phyloP scores from a whole-genome alignment of 2,329 filamentous ascomycete genomes.

The Calonectria hongkongensis region DNA sequence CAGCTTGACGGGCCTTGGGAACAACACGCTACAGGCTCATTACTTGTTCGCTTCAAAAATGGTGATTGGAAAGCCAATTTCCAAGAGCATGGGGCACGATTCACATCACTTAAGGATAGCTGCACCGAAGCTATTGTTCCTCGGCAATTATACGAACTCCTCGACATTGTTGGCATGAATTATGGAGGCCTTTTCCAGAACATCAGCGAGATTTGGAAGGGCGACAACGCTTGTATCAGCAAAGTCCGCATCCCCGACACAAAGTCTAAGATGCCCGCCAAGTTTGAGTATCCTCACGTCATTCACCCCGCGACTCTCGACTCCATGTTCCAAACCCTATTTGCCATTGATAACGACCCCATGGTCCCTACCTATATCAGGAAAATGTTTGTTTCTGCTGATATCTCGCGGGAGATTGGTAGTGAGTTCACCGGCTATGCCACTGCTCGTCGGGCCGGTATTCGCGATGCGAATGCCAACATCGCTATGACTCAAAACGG shows the following conservation, averaged over 20 bases:
- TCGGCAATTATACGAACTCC: constrained; percentile 69
- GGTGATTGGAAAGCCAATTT: constrained; percentile 47
- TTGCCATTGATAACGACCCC: constrained; percentile 65
- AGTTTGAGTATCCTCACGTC: constrained; percentile 72
- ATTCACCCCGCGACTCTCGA: constrained; percentile 77
- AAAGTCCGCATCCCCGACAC: constrained; percentile 69
- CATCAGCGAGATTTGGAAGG: constrained; percentile 60
- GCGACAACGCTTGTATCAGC: constrained; percentile 59
- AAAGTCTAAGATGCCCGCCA: constrained; percentile 70
- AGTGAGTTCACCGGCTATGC: constrained; percentile 65
- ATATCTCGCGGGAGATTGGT: constrained; percentile 58
- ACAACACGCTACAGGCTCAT: constrained; percentile 62
- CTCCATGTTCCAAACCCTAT: constrained; percentile 72
- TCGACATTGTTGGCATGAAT: constrained; percentile 71
- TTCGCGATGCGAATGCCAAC: constrained; percentile 63
- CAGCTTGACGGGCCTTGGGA: constrained; percentile 63
- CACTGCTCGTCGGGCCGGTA: constrained; percentile 58
- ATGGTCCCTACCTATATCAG: constrained; percentile 71
- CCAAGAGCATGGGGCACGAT: constrained; percentile 47
- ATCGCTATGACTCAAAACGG: constrained; percentile 65
- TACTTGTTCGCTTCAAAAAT: constrained; percentile 55
- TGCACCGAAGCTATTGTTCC: constrained; percentile 62
- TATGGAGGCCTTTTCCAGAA: constrained; percentile 72
- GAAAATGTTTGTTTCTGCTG: constrained; percentile 67
- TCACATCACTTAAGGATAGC: constrained; percentile 48